Base-by-base conservation (phyloP, 805 yeast species). In the Zygosaccharomyces rouxii region DNA sequence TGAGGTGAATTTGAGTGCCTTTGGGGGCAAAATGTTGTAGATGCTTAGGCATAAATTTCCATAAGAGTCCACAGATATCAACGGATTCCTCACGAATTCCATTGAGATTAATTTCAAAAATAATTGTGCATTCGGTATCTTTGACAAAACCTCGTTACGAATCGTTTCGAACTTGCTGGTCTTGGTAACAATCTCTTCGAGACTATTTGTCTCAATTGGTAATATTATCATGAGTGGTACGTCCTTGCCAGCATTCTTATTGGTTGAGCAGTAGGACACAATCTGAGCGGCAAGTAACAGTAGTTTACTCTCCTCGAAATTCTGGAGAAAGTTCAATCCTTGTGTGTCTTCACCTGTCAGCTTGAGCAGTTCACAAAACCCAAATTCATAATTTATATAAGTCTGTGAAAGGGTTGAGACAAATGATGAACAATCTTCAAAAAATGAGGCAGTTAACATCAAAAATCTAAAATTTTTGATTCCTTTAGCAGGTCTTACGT, bases 391-490 rank as follows among this genome's bases (percentile, higher is more conserved):
- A n/a, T 57, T 59, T 4, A 58, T 60, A 38, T 65, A 66, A 5
- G 64, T 63, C 46, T 64, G 68, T 9, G 66, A 62, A 30, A 66
- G 50, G 7, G 60, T 59, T 9, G 69, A 62, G 2, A 60, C 60
- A 50, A 66, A 66, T 2, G 56, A 47, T 11, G 47, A 43, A 46
- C 69, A 64, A 42, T 64, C 69, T 4, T 56, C 57, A 23, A 55
- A 54, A n/a, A 49, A 50, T 2, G 61, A 52, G 4, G 71, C 57
- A 0, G 69, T 59, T 1, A 86, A 57, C 50, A 83, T 57, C 7
- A 84, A 52, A 6, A 80, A 64, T 47, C 76, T 77, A 50, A 83
- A 76, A 49, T 77, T 69, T 52, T 84, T 83, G 1, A 68, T 63
- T 1, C 74, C 75, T 21, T 64, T 61, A 6, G 76, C 56, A 0